Conservation (phyloP, 768 basidiomycete species). For the Boletus rubropictus region DNA sequence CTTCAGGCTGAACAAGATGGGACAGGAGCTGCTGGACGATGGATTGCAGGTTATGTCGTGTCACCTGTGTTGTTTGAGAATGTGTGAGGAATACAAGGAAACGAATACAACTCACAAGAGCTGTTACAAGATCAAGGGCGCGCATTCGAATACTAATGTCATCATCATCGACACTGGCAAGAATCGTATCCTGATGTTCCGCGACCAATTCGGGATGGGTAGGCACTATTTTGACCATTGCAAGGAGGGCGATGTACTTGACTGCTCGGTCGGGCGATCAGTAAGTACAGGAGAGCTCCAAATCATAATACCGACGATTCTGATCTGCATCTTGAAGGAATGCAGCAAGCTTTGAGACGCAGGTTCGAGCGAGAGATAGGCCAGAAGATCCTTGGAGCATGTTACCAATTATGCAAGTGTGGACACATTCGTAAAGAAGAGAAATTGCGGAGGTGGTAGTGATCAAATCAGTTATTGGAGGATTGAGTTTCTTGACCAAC, state of each 20-base stretch:
- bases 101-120: slow-evolving; percentile 59
- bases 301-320: slow-evolving; percentile 62
- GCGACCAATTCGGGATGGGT: slow-evolving; percentile 85
- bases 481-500: slow-evolving; percentile 88
- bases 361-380: slow-evolving; percentile 73
- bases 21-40: slow-evolving; percentile 87
- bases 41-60: slow-evolving; percentile 75
- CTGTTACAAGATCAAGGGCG: slow-evolving; percentile 87
- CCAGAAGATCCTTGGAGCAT: slow-evolving; percentile 84
- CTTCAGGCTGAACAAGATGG: slow-evolving; percentile 66
- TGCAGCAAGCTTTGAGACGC: slow-evolving; percentile 87
- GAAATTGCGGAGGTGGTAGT: slow-evolving; percentile 94
- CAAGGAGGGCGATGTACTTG: slow-evolving; percentile 93
- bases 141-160: slow-evolving; percentile 96
- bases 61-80: slow-evolving; percentile 49
- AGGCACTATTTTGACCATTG: slow-evolving; percentile 93
- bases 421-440: slow-evolving; percentile 94
- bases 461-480: slow-evolving; percentile 92
- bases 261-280: slow-evolving; percentile 47
- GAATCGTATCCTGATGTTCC: slow-evolving; percentile 87
- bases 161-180: slow-evolving; percentile 83
- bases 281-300: slow-evolving; percentile 8
- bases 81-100: not conserved
- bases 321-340: slow-evolving; percentile 94
- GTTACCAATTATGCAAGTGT: slow-evolving; percentile 94